Evolutionary conservation across 805 yeast genomes (phyloP).

Genomic region (Saccharomyces jurei): DNA sequence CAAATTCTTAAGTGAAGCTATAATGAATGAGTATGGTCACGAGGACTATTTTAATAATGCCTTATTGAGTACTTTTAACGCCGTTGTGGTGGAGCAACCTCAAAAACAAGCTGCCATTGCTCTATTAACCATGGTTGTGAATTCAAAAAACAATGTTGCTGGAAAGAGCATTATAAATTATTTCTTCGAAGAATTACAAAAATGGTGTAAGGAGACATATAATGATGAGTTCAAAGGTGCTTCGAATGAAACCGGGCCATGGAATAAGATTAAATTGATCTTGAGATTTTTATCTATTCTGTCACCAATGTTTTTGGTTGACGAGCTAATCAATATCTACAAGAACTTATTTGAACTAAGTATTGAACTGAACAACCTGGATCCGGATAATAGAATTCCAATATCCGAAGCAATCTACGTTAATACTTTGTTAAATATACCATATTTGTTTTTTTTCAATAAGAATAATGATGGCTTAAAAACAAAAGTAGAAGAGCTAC

Average conservation of each 20-base stretch:
- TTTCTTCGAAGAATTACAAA: slow-evolving; percentile 57
- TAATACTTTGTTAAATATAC: slow-evolving; percentile 53
- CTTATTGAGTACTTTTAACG: slow-evolving; percentile 54
- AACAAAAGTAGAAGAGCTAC: slow-evolving; percentile 35
- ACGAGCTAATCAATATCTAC: slow-evolving; percentile 41
- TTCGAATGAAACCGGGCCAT: slow-evolving; percentile 44
- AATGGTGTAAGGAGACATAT: slow-evolving; percentile 36
- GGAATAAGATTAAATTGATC: slow-evolving; percentile 63
- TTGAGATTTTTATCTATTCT: slow-evolving; percentile 63
- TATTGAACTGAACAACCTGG: slow-evolving; percentile 43
- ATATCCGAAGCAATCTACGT: slow-evolving; percentile 63
- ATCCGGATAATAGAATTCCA: slow-evolving; percentile 38
- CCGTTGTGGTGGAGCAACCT: slow-evolving; percentile 80
- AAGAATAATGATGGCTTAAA: slow-evolving; percentile 24
- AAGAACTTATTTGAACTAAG: slow-evolving; percentile 48
- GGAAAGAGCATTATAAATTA: slow-evolving; percentile 64
- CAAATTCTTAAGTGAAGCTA: slow-evolving; percentile 59
- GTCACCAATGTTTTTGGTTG: slow-evolving; percentile 50
- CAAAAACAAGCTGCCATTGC: slow-evolving; percentile 74
- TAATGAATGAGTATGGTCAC: slow-evolving; percentile 55
- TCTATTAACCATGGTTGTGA: slow-evolving; percentile 56
- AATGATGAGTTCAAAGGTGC: slow-evolving; percentile 21
- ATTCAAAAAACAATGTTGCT: slow-evolving; percentile 52
- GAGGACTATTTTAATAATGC: slow-evolving; percentile 53
- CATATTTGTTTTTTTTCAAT: slow-evolving; percentile 49